phyloP scores from a whole-genome alignment of 2,329 filamentous ascomycete species.

The Penicillium sp. region DNA sequence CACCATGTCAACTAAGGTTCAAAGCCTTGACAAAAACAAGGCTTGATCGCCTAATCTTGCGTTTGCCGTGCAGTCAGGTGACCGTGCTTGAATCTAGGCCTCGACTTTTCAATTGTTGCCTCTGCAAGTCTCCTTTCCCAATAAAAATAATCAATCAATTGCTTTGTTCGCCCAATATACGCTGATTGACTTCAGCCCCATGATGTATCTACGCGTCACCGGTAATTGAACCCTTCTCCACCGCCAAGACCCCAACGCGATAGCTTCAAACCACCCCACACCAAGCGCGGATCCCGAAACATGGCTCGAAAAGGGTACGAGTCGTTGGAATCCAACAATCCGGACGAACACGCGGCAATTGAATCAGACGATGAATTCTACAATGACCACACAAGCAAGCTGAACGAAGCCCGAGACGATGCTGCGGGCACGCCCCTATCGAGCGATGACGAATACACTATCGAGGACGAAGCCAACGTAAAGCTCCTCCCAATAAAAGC shows the following conservation, averaged over 20 bases:
- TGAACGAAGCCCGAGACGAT: background rate
- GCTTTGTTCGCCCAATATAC: background rate
- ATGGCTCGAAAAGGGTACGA: conserved; percentile 11
- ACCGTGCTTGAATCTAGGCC: background rate
- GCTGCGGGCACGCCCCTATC: background rate
- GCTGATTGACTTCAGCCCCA: background rate
- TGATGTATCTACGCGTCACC: background rate
- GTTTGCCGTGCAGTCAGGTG: background rate
- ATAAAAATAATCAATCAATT: background rate
- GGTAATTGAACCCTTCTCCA: background rate
- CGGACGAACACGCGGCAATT: background rate
- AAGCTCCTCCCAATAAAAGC: conserved; percentile 15
- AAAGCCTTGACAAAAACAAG: background rate
- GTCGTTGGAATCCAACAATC: conserved; percentile 3
- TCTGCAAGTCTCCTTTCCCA: background rate
- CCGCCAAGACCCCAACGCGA: conserved; percentile 5
- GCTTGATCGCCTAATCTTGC: background rate
- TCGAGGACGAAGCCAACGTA: conserved; percentile 13
- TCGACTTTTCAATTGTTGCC: background rate
- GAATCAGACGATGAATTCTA: background rate
- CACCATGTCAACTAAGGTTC: too few species aligned
- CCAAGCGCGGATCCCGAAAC: conserved; percentile 1
- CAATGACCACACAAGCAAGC: background rate
- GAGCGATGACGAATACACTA: background rate
- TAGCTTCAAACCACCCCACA: conserved; percentile 2